These are phyloP conservation scores for Lentinula novae-zelandiae DNA, from an alignment of 1,284 basidiomycete genomes.

Conservation along the genomic window DNA sequence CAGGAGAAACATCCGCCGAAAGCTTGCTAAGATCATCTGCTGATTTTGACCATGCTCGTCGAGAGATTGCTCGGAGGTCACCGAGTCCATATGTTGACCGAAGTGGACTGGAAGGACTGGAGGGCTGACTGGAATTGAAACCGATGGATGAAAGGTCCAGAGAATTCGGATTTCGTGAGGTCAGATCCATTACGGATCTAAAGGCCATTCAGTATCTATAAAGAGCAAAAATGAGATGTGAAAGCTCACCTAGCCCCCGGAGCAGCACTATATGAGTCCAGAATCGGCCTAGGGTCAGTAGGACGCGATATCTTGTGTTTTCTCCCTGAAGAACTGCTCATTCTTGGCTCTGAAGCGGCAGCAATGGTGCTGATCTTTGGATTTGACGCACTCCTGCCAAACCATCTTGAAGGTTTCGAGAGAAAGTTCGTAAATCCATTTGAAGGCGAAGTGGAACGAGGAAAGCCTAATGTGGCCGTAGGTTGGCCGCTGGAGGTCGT, in stretches of 20 bases:
- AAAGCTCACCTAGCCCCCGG: constrained; percentile 45
- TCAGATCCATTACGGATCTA: constrained; percentile 69
- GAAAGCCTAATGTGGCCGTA: constrained; percentile 21
- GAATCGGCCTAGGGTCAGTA: constrained; percentile 72
- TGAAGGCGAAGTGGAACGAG: constrained; percentile 39
- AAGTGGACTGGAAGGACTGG: constrained; percentile 36
- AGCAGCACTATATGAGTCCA: constrained; percentile 41
- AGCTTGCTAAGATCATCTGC: constrained; percentile 60
- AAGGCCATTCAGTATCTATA: constrained; percentile 3
- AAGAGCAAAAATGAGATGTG: constrained; percentile 5
- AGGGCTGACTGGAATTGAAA: constrained; percentile 25
- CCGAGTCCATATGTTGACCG: constrained; percentile 38
- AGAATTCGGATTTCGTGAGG: constrained; percentile 46
- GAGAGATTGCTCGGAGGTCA: constrained; percentile 64
- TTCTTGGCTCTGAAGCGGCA: constrained; percentile 38
- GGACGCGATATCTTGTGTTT: constrained; percentile 79
- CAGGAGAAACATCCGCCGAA: constrained; percentile 39
- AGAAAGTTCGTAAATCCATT: constrained; percentile 39
- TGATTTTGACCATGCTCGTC: constrained; percentile 72
- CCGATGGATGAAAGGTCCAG: constrained; percentile 33
- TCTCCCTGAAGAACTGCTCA: constrained; percentile 53
- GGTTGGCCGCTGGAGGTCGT: constrained; percentile 14
- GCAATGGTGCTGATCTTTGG: constrained; percentile 28
- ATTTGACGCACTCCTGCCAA: constrained; percentile 36
- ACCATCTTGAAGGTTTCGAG: constrained; percentile 42